A percentile compares a stretch with the other conserved stretches of the same genome.
Conservation (phyloP, 179 eudicot genomes). For the Silene coronaria region DNA sequence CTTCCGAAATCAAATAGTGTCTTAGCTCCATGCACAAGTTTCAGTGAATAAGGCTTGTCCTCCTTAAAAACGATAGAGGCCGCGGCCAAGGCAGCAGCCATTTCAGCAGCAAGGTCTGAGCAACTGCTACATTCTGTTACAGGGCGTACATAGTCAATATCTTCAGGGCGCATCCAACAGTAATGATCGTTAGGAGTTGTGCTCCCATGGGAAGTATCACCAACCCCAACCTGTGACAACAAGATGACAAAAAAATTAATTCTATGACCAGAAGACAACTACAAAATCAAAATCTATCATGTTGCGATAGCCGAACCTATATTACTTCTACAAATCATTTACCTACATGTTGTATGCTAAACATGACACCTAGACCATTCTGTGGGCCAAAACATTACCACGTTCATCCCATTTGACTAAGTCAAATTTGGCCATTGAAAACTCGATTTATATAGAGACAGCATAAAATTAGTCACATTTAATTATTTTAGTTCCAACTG, state of each 20-base stretch:
- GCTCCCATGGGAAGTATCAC: slow-evolving; percentile 68
- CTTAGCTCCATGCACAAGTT: slow-evolving; percentile 86
- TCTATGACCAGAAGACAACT: not conserved
- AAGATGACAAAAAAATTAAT: not conserved
- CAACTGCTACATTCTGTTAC: slow-evolving; percentile 49
- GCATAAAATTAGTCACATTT: too few relatives aligned
- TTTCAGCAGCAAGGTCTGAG: slow-evolving; percentile 89
- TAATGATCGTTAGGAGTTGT: slow-evolving; percentile 79
- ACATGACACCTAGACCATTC: too few relatives aligned
- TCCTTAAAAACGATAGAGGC: slow-evolving; percentile 95
- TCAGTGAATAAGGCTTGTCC: slow-evolving; percentile 80
- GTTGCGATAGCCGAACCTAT: not conserved
- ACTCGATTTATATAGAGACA: too few relatives aligned
- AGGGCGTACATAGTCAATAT: slow-evolving; percentile 63
- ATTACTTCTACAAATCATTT: not conserved
- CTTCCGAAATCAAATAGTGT: slow-evolving; percentile 68
- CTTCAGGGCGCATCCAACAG: slow-evolving; percentile 94
- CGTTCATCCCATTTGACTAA: too few relatives aligned
- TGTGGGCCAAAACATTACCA: too few relatives aligned
- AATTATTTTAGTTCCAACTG: too few relatives aligned
- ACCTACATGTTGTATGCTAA: too few relatives aligned
- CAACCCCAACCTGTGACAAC: slow-evolving; percentile 63
- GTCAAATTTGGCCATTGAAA: too few relatives aligned
- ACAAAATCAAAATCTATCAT: not conserved
- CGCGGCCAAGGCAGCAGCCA: slow-evolving; percentile 91